A percentile compares a stretch with the other conserved stretches of the same genome.
Evolutionary conservation across 768 basidiomycete species (phyloP).

Genomic region (Tylopilus sp.): DNA sequence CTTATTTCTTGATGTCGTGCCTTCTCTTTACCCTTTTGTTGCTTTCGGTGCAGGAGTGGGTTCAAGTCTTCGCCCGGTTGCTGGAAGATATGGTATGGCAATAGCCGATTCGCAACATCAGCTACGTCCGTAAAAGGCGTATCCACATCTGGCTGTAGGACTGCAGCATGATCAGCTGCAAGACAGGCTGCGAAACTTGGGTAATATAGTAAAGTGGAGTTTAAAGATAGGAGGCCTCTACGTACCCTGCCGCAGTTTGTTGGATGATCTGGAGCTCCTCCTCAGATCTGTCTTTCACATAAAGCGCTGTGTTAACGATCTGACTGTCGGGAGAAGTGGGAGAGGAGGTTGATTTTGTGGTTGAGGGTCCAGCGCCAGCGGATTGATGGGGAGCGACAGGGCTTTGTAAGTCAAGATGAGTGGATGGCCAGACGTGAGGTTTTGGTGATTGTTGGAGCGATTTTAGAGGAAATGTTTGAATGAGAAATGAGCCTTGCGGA

Average conservation of each 20-base stretch:
- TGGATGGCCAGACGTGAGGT: slow-evolving; percentile 1
- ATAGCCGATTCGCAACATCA: slow-evolving; percentile 67
- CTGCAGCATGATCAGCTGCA: slow-evolving; percentile 58
- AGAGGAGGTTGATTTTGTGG: slow-evolving; percentile 7
- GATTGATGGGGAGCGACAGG: slow-evolving; percentile 5
- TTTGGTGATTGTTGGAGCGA: slow-evolving; percentile 8
- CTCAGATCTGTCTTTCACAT: slow-evolving; percentile 37
- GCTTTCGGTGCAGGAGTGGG: slow-evolving; percentile 16
- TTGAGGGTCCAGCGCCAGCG: slow-evolving; percentile 27
- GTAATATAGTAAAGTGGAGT: slow-evolving; percentile 15
- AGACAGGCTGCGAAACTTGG: slow-evolving; percentile 53
- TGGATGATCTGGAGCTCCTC: slow-evolving; percentile 51
- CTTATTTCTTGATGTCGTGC: slow-evolving; percentile 43
- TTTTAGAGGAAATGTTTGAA: slow-evolving; percentile 27
- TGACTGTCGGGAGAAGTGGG: slow-evolving; percentile 21
- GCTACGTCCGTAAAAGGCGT: slow-evolving; percentile 58
- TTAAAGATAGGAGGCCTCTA: slow-evolving; percentile 2
- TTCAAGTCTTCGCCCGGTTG: slow-evolving; percentile 67
- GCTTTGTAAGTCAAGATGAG: slow-evolving; percentile 3
- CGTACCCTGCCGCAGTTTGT: slow-evolving; percentile 50
- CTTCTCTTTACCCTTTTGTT: slow-evolving; percentile 63
- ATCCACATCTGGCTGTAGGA: slow-evolving; percentile 64
- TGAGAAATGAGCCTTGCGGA: slow-evolving; percentile 26
- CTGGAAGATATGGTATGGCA: slow-evolving; percentile 80
- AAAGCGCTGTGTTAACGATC: slow-evolving; percentile 18